Base-by-base conservation (phyloP, 352 stramenopile species). In the Aphanomyces stellatus region DNA sequence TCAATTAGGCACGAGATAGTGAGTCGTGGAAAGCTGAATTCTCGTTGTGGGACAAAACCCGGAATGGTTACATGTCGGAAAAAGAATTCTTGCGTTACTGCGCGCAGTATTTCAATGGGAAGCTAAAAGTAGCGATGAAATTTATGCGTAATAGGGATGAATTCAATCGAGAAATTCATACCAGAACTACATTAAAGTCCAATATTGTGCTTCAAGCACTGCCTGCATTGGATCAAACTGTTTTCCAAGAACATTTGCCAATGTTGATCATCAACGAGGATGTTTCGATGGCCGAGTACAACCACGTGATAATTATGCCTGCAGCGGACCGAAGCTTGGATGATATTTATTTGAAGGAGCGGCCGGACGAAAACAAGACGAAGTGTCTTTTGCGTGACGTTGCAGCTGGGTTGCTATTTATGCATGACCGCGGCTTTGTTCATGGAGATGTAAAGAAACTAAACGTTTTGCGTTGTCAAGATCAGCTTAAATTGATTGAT, bases 371-470 rank as follows among this genome's bases (percentile, higher is more conserved):
- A 10, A 40, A 24, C 31, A 24, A 43, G 56, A 40, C 22, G 10
- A 22, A 30, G 17, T 22, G 34, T 24, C 15, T 15, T 17, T 34
- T 55, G 43, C 10, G 49, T 4, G n/a, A 64, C 30, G 28, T 64
- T 25, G 56, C 22, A 19, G n/a, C 11, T n/a, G 56, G 24, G 28
- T 25, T 64, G 3, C 4, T 10, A 25, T 24, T 10, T 15, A 19
- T 64, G 3, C 56, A 64, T 55, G 17, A 6, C n/a, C 11, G 17
- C 28, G 30, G 27, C 25, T 11, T 72, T 24, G 41, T 71, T 25
- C 68, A 72, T 43, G 68, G 68, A 13, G 68, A 72, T 33, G n/a
- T 72, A 2, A 72, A 72, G 25, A 66, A 69, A 53, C 46, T 42
- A 28, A 72, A 72, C 30, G 48, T 72, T 6, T 31, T 72, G 19